Base-by-base conservation (phyloP, 2,329 filamentous ascomycete species). In the Fusarium albidum region DNA sequence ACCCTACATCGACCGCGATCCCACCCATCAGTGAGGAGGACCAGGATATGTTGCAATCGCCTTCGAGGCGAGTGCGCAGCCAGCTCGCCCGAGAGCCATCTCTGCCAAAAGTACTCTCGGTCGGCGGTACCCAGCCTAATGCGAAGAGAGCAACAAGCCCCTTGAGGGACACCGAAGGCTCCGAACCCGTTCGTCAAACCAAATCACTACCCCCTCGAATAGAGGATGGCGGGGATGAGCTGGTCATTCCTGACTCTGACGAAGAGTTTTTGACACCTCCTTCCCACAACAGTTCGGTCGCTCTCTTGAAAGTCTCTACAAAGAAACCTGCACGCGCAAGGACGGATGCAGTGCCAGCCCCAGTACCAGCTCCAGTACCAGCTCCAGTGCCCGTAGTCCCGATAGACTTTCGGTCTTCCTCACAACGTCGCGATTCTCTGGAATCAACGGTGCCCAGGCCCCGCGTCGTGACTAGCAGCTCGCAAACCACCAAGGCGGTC, bases 191-290 rank as follows among this genome's bases (percentile, higher is more conserved):
- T 28, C 32, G 38, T 13, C 32, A 38, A 13, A 28, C 34, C 14
- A 28, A 43, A 13, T 39, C 49, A 6, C 25, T 35, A 1, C 52
- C 42, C 9, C 45, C 26, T 29, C 25, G 26, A 17, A 43, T 27
- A 15, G 33, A 52, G 13, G 25, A 32, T 7, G 32, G 17, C 12
- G 42, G 9, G 14, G 61, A 74, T 46, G 71, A 74, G 26, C 70
- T 73, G 28, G 68, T 83, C 7, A 79, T 85, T 33, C 75, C 80
- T 44, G 83, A 86, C 60, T 86, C 83, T 0, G 83, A 85, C 37
- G 82, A 85, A 35, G 82, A 85, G 35, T 79, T 78, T 34, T 61
- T 79, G 32, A 79, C 64, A 53, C 66, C 48, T 64, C 71, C 65
- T 15, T 69, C 68, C 13, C 62, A 61, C 40, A 66, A 62, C 15